These are phyloP conservation scores for Nematodospora valgi DNA, from an alignment of 805 yeast genomes.

Conservation along the genomic window DNA sequence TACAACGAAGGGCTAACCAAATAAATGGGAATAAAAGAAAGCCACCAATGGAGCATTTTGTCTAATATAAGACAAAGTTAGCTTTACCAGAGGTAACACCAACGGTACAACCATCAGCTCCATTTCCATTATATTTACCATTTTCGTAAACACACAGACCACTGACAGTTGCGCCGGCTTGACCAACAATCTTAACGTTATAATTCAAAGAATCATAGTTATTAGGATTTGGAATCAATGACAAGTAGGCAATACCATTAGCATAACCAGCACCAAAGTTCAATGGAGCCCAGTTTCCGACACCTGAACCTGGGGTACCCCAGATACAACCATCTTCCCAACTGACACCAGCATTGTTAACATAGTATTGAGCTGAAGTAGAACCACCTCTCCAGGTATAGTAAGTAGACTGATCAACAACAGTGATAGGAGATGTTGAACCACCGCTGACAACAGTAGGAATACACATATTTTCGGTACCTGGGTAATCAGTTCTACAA, in stretches of 20 bases:
- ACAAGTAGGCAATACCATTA: conserved; percentile 59
- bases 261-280: conserved; percentile 74
- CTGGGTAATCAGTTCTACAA: conserved; percentile 80
- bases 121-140: conserved; percentile 66
- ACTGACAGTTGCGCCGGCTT: conserved; percentile 51
- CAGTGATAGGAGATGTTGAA: conserved; percentile 47
- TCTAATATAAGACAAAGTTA: conserved; percentile 79
- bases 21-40: no score
- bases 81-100: conserved; percentile 84
- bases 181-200: conserved; percentile 40
- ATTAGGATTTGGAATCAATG: conserved; percentile 78
- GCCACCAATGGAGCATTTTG: no score
- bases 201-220: conserved; percentile 44
- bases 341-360: conserved; percentile 70
- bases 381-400: conserved; percentile 59
- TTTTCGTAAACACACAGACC: conserved; percentile 80
- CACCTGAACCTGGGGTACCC: conserved; percentile 56
- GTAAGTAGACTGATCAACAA: conserved; percentile 58
- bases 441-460: conserved; percentile 65
- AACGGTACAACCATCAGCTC: conserved; percentile 89
- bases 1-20: no score
- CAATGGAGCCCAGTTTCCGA: conserved; percentile 81
- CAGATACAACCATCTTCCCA: conserved; percentile 69
- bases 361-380: conserved; percentile 74
- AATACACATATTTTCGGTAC: conserved; percentile 75